Percentiles rank a stretch among this genome's conserved stretches.
phyloP scores from a whole-genome alignment of 2,329 filamentous ascomycete genomes.

The Fusarium temperatum region DNA sequence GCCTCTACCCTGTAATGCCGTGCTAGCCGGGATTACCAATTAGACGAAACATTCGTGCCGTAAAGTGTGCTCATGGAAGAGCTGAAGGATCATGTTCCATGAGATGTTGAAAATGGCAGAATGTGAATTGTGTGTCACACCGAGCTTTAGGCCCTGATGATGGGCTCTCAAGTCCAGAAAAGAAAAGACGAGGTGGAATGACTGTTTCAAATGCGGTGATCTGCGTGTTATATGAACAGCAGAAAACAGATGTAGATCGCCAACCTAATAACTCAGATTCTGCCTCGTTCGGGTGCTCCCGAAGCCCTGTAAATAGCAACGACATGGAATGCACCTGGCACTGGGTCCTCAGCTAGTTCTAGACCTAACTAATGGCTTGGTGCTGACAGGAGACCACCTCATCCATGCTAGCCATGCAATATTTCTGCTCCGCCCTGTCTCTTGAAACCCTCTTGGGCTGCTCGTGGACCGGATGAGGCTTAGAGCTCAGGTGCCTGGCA shows the following conservation, averaged over 20 bases:
- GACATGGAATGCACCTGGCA: neutral
- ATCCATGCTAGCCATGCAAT: slow-evolving; percentile 25
- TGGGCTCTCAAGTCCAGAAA: neutral
- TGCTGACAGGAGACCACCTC: slow-evolving; percentile 20
- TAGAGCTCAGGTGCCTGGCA: slow-evolving; percentile 22
- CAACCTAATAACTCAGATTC: neutral
- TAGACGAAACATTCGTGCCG: neutral
- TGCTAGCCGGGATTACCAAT: slow-evolving; percentile 1
- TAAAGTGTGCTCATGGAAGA: neutral
- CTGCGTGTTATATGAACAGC: neutral
- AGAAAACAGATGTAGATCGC: neutral
- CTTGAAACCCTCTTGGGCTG: slow-evolving; percentile 6
- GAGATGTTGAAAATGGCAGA: neutral
- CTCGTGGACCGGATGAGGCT: slow-evolving; percentile 21
- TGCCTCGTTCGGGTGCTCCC: slow-evolving; percentile 22
- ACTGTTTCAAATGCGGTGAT: slow-evolving; percentile 2
- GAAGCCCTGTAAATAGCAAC: slow-evolving; percentile 14
- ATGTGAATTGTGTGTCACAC: neutral
- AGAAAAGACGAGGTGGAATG: neutral
- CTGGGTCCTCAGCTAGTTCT: slow-evolving; percentile 19
- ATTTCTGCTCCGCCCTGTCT: slow-evolving; percentile 21
- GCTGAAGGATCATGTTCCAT: neutral
- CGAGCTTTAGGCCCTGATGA: neutral
- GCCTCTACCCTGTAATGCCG: neutral
- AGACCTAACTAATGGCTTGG: slow-evolving; percentile 18